Evolutionary conservation across 805 yeast species (phyloP).

Genomic region (Brettanomyces sp.): DNA sequence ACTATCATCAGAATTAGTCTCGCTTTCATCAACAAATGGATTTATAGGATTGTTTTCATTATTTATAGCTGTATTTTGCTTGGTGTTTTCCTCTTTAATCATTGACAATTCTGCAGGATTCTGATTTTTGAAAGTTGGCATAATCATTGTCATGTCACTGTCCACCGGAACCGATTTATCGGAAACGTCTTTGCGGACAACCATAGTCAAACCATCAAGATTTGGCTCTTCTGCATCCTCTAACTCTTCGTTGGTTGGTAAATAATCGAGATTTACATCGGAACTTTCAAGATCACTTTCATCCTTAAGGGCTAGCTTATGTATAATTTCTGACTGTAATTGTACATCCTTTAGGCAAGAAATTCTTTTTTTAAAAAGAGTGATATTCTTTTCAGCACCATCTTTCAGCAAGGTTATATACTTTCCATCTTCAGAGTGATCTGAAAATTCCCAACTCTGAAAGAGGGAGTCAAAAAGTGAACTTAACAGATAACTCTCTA

Average conservation of each 20-base stretch:
- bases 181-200: constrained; percentile 13
- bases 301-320: background rate
- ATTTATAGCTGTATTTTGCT: background rate
- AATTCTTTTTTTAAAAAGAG: constrained; percentile 13
- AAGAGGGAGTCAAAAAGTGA: constrained; percentile 17
- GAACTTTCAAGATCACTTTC: constrained; percentile 1
- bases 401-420: constrained; percentile 9
- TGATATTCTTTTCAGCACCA: constrained; percentile 6
- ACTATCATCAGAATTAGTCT: background rate
- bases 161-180: constrained; percentile 5
- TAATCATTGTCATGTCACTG: constrained; percentile 31
- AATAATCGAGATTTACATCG: constrained; percentile 2
- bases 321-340: too few species aligned
- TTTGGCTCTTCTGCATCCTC: constrained; percentile 6
- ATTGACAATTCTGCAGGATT: too few species aligned
- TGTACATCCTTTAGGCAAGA: constrained; percentile 5
- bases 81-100: background rate
- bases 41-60: background rate
- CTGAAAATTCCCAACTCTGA: constrained; percentile 13
- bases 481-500: constrained; percentile 13
- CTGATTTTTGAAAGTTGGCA: constrained; percentile 16
- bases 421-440: constrained; percentile 3
- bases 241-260: constrained; percentile 2
- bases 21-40: background rate
- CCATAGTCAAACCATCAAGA: constrained; percentile 23